Base-by-base conservation (phyloP, 768 basidiomycete genomes). In the Nidula microcarpa region DNA sequence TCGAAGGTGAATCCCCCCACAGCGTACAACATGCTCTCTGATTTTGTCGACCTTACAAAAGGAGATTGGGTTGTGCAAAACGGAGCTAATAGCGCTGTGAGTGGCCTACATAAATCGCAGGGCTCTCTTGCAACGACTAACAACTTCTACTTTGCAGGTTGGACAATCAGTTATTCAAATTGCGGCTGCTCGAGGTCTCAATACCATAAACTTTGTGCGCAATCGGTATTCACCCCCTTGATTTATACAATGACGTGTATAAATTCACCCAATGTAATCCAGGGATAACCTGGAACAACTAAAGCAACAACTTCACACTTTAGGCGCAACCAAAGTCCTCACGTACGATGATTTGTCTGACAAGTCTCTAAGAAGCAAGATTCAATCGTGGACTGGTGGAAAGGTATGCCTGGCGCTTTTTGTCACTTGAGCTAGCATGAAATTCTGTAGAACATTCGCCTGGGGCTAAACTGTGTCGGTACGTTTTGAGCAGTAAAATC, bases 101-200 rank as follows among this genome's bases (percentile, higher is more conserved):
- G 84, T 69, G 13, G 14, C 23, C 33, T 9, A 13, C 8, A 13
- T 49, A 11, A 11, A 43, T 45, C 17, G n/a, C 4, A 23, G n/a
- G 4, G 39, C 16, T 51, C 37, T 13, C 16, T 23, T 9, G 4
- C 37, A 11, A 8, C 9, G 13, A 17, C 41, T 7, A 43, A 43
- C 14, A 13, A 8, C n/a, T n/a, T 14, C 35, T 14, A 30, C 11
- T 17, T 43, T 6, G 14, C 52, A 88, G 86, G 87, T 89, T 11
- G 92, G 92, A 10, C 89, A 94, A 73, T 84, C 85, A 0, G 88
- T 93, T 18, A 90, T 94, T 47, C 91, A 94, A 59, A 86, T 95
- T 37, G 90, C 91, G n/a, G 83, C 80, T 33, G 74, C 79, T 13
- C 76, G 74, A 47, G 86, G 87, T 5, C 53, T 91, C 41, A 86